Conservation (phyloP, 805 yeast genomes). For the Candida parachauliodes region DNA sequence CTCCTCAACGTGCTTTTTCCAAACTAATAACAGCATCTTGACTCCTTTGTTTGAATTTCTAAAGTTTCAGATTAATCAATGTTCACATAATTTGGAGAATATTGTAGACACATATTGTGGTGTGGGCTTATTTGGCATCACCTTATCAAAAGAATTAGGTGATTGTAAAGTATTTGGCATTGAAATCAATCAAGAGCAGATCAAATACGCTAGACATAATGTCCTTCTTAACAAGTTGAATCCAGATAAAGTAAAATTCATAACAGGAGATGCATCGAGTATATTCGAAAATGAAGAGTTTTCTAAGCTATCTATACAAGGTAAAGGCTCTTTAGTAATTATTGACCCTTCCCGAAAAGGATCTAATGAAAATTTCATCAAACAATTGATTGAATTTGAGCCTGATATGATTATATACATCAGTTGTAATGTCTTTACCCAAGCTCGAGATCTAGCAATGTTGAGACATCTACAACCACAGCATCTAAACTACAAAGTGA, state of each 20-base stretch:
- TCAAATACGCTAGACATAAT: conserved; percentile 36
- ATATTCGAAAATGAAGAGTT: conserved; percentile 28
- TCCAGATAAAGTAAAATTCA: conserved; percentile 27
- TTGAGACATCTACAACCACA: conserved; percentile 21
- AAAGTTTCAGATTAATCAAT: conserved; percentile 15
- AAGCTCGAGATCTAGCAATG: conserved; percentile 39
- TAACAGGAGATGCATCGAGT: conserved; percentile 35
- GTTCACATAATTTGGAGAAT: conserved; percentile 15
- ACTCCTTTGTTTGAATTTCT: conserved; percentile 33
- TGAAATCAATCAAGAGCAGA: conserved; percentile 31
- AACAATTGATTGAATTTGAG: conserved; percentile 32
- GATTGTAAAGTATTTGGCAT: conserved; percentile 40
- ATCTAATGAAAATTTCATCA: conserved; percentile 29
- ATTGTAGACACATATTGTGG: conserved; percentile 46
- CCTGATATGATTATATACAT: conserved; percentile 39
- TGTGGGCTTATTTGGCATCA: conserved; percentile 42
- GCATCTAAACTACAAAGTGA: conserved; percentile 17
- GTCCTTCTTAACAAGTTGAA: conserved; percentile 36
- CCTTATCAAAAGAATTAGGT: conserved; percentile 24
- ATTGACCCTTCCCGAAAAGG: conserved; percentile 48
- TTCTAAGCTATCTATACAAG: conserved; percentile 22
- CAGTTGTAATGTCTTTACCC: conserved; percentile 45
- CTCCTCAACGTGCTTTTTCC: conserved; percentile 39
- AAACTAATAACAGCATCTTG: conserved; percentile 34
- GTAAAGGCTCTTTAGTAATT: conserved; percentile 32